Evolutionary conservation across 2,329 filamentous ascomycete species (phyloP).

Genomic region (Westerdykella ornata): DNA sequence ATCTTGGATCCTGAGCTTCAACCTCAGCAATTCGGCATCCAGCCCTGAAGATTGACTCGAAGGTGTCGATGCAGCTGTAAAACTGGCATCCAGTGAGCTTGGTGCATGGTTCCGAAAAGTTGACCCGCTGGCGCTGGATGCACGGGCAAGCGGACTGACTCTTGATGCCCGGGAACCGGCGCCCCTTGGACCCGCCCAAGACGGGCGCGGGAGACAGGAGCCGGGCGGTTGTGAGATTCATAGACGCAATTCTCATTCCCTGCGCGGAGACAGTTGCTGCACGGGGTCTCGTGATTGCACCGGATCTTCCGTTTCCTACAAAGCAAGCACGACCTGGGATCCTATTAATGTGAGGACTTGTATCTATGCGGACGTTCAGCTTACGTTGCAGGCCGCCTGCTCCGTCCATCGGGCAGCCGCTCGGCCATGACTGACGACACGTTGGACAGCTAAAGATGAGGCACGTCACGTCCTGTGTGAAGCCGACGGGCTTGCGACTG

Average conservation of each 20-base stretch:
- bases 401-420: constrained; percentile 21
- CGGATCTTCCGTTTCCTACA: constrained; percentile 57
- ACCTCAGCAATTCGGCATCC: constrained; percentile 35
- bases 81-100: constrained; percentile 2
- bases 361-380: constrained; percentile 10
- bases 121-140: constrained; percentile 3
- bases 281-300: constrained; percentile 55
- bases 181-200: too few species aligned
- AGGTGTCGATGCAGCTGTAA: constrained; percentile 13
- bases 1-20: constrained; percentile 35
- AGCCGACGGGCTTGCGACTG: background rate
- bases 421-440: constrained; percentile 15
- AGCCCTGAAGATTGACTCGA: constrained; percentile 15
- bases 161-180: background rate
- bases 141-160: constrained; percentile 1
- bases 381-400: constrained; percentile 43
- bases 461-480: too few species aligned
- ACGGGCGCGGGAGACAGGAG: background rate
- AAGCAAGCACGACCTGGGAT: constrained; percentile 48
- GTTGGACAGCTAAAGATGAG: too few species aligned
- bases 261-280: constrained; percentile 54
- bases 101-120: constrained; percentile 3
- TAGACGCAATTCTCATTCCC: constrained; percentile 53
- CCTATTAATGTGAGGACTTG: constrained; percentile 5
- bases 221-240: constrained; percentile 13